Evolutionary conservation across 2,329 filamentous ascomycete species (phyloP).

Genomic region (Cladosporium phlei): DNA sequence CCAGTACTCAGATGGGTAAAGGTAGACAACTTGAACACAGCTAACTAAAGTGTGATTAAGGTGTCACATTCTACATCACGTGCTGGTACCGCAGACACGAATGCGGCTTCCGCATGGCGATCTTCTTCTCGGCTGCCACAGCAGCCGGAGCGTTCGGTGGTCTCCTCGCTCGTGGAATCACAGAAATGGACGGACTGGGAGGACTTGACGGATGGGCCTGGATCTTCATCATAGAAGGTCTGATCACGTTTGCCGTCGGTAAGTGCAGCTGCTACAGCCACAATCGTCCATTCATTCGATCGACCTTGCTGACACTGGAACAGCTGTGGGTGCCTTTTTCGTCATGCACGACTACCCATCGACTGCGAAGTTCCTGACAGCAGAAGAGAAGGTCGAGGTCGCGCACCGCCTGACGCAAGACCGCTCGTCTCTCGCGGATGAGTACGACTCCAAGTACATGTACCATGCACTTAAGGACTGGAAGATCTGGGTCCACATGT

Average conservation of each 20-base stretch:
- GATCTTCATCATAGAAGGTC: conserved; percentile 53
- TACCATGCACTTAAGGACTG: conserved; percentile 44
- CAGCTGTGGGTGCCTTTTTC: conserved; percentile 14
- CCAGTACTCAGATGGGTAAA: no score
- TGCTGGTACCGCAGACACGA: conserved; percentile 80
- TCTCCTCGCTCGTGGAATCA: conserved; percentile 66
- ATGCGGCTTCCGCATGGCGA: conserved; percentile 74
- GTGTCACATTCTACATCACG: conserved; percentile 54
- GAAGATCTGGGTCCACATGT: conserved; percentile 48
- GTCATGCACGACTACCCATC: conserved; percentile 58
- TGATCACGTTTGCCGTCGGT: conserved; percentile 60
- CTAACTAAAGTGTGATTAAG: no score
- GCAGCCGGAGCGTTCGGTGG: conserved; percentile 70
- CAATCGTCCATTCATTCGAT: neutral
- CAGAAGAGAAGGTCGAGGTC: conserved; percentile 26
- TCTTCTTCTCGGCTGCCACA: conserved; percentile 46
- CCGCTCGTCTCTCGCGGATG: conserved; percentile 20
- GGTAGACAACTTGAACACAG: no score
- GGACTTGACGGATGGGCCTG: conserved; percentile 39
- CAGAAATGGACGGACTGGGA: conserved; percentile 61
- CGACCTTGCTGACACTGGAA: neutral
- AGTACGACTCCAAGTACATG: conserved; percentile 37
- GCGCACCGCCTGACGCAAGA: conserved; percentile 45
- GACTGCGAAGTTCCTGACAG: conserved; percentile 52
- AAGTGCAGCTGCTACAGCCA: conserved; percentile 29